phyloP scores from a whole-genome alignment of 306 rosid species.

The Luffa aegyptiaca region DNA sequence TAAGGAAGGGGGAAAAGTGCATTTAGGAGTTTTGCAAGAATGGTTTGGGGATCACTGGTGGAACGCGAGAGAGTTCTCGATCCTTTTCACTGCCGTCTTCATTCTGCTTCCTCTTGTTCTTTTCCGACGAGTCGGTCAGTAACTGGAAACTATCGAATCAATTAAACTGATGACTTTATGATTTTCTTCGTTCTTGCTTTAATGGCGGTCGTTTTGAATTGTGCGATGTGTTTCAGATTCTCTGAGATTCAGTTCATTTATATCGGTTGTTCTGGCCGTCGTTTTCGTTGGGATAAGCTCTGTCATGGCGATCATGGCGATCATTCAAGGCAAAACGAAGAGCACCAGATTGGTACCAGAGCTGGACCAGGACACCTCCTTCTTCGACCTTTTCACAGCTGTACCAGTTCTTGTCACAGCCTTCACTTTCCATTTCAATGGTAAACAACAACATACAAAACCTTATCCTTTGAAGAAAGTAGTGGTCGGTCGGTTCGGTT shows the following conservation, averaged over 20 bases:
- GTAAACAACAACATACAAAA: slow-evolving; percentile 14
- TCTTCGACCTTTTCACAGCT: slow-evolving; percentile 89
- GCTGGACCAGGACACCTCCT: slow-evolving; percentile 46
- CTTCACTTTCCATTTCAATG: slow-evolving; percentile 88
- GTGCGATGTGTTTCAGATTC: slow-evolving; percentile 34
- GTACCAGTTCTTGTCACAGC: slow-evolving; percentile 91
- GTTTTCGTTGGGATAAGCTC: slow-evolving; percentile 78
- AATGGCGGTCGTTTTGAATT: not conserved
- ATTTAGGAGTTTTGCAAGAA: slow-evolving; percentile 77
- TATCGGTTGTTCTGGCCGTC: slow-evolving; percentile 71
- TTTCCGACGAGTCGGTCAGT: slow-evolving; percentile 57
- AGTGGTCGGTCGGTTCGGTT: not conserved
- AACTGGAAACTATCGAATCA: not conserved
- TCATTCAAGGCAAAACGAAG: slow-evolving; percentile 58
- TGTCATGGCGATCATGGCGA: slow-evolving; percentile 52
- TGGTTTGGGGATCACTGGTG: slow-evolving; percentile 97
- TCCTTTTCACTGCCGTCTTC: slow-evolving; percentile 36
- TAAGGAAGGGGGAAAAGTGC: slow-evolving; percentile 33
- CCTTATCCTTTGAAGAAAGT: not conserved
- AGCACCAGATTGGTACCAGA: slow-evolving; percentile 60
- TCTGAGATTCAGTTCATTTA: slow-evolving; percentile 66
- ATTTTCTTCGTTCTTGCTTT: not conserved
- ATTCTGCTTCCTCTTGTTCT: slow-evolving; percentile 75
- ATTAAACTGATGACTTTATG: not conserved
- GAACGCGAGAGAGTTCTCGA: slow-evolving; percentile 67